Evolutionary conservation across 2,329 filamentous ascomycete genomes (phyloP).

Genomic region (Exutisphaerella laricina): DNA sequence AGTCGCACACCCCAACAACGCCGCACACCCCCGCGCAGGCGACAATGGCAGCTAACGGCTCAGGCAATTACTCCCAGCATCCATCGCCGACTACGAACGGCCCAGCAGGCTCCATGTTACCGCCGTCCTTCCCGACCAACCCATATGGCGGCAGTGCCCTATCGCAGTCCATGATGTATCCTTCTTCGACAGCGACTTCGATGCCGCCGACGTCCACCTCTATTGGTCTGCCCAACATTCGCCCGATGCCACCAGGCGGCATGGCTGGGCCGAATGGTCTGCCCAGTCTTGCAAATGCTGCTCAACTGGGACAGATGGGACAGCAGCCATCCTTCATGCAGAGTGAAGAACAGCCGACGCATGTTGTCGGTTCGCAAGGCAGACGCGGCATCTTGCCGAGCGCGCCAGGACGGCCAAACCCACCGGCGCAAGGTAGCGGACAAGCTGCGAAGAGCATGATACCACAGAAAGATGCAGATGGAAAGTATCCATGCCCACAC

Average conservation of each 20-base stretch:
- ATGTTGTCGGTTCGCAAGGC: constrained; percentile 92
- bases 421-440: constrained; percentile 61
- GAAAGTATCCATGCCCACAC: constrained; percentile 96
- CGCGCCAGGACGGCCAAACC: constrained; percentile 76
- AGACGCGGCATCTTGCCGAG: constrained; percentile 87
- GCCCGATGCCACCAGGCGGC: constrained; percentile 39
- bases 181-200: constrained; percentile 30
- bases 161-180: constrained; percentile 30
- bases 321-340: constrained; percentile 34
- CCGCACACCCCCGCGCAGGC: constrained; percentile 32
- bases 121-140: constrained; percentile 29
- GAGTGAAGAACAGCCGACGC: constrained; percentile 57
- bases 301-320: constrained; percentile 26
- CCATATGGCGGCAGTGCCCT: constrained; percentile 22
- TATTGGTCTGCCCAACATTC: constrained; percentile 36
- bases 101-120: constrained; percentile 32
- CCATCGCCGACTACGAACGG: constrained; percentile 23
- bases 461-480: constrained; percentile 90
- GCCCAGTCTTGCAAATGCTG: constrained; percentile 33
- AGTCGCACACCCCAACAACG: constrained; percentile 31
- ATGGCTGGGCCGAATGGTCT: constrained; percentile 32
- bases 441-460: constrained; percentile 66
- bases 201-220: constrained; percentile 24
- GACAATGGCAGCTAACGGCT: constrained; percentile 24
- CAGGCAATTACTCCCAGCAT: constrained; percentile 30